Evolutionary conservation across 306 rosid genomes (phyloP), one percentile per base, ranked within the genome.

Genomic region (Nissolia schottii): DNA sequence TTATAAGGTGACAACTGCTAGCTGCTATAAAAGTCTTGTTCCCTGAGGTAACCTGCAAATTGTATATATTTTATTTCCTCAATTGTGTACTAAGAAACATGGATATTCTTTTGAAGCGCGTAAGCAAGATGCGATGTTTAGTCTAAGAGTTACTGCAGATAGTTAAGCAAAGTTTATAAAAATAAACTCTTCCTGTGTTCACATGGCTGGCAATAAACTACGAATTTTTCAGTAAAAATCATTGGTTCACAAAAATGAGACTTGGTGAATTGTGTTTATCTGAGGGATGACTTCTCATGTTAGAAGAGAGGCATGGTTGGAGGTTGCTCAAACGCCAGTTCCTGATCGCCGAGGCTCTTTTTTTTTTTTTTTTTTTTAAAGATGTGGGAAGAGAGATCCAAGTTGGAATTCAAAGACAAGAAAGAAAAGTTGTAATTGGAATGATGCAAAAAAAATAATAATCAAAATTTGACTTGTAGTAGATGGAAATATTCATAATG

Each of bases 221-320:
- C 16, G 60, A 50, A 72, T 7, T 9, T 7, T 37, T 31, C 29
- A 22, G 9, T 12, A 45, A 15, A 20, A 34, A 37, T 5, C 2
- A 29, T 31, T 62, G 62, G 55, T 3, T 51, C 11, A 1, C 8
- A 6, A n/a, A 12, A 49, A 74, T 70, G 78, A 24, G 82, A 80
- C 76, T 61, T 14, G 74, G 83, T 67, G 67, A 78, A 70, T 20
- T 0, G 79, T 66, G 5, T 59, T n/a, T n/a, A n/a, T 23, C 10
- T 6, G 2, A n/a, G 16, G 13, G 31, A 29, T 57, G 84, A 51
- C 70, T 69, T 69, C 74, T 58, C 77, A 70, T 48, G 20, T 12
- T n/a, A 59, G 27, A 31, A 41, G 70, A 65, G 67, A 74, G 80
- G 73, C 11, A 45, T n/a, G 27, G 7, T 19, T 71, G 29, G 50